Percentiles rank a stretch among this genome's conserved stretches.
phyloP scores from a whole-genome alignment of 345 rosid species.

The Rhodamnia argentea region DNA sequence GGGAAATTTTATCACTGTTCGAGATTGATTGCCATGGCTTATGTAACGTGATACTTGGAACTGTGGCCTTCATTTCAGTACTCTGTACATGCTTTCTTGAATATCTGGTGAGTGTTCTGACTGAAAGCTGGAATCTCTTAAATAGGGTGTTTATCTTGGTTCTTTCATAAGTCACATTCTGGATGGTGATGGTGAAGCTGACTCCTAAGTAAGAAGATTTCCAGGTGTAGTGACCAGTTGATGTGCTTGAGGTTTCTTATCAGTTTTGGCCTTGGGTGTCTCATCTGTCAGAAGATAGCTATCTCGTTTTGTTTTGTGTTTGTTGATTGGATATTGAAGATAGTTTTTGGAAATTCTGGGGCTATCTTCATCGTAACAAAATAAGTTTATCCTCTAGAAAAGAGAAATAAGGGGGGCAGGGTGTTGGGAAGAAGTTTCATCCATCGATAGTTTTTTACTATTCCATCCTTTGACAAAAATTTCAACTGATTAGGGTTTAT shows the following conservation, averaged over 20 bases:
- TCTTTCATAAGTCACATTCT: conserved; percentile 59
- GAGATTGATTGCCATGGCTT: background rate
- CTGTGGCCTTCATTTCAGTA: background rate
- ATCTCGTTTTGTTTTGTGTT: background rate
- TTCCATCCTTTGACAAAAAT: background rate
- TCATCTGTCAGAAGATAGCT: background rate
- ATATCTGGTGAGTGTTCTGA: conserved; percentile 36
- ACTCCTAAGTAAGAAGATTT: conserved; percentile 74
- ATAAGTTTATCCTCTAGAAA: background rate
- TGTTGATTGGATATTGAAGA: background rate
- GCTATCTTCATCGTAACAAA: background rate
- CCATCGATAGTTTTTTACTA: background rate
- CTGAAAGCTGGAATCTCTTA: conserved; percentile 65
- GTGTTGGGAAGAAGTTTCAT: background rate
- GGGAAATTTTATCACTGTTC: background rate
- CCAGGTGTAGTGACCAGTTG: conserved; percentile 71
- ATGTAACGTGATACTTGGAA: background rate
- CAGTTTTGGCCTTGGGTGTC: background rate
- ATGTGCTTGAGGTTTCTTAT: conserved; percentile 42
- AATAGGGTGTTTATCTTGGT: conserved; percentile 80
- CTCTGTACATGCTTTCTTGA: conserved; percentile 26
- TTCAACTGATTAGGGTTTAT: background rate
- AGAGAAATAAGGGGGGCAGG: background rate
- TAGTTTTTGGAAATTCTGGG: background rate
- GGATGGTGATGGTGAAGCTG: conserved; percentile 64